Base-by-base conservation (phyloP, 306 rosid genomes). In the Lathyrus tuberosus region DNA sequence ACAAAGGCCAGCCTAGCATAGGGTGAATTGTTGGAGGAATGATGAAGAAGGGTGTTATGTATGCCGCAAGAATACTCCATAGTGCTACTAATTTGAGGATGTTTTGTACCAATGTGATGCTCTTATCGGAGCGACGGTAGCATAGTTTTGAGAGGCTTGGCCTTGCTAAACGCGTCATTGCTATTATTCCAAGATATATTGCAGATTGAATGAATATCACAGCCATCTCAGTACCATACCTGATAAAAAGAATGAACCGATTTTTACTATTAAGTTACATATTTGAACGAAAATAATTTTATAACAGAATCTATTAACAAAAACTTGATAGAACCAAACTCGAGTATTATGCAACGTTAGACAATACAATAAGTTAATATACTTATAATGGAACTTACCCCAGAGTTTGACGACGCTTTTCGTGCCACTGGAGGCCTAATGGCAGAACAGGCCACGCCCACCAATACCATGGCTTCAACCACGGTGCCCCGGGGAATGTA, bases 391-490 rank as follows among this genome's bases (percentile, higher is more conserved):
- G 47, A 63, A 10, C 81, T 76, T 78, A 94, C 97, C 99, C 99
- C 12, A 94, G 77, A 44, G 97, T 94, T 60, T 58, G 77, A n/a
- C 73, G 81, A 13, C 97, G 99, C 18, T 53, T 80, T 22, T 87
- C 79, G 14, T 94, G 97, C 99, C 99, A 94, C 12, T 88, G 84
- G 66, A 94, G 53, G 81, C 99, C 99, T 40, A 94, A 80, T 28
- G 99, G 99, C 17, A 94, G 82, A 10, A 94, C 91, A 38, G 99
- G 99, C 99, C 99, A 94, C 0, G 99, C 81, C 99, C 99, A 94
- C 99, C 99, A 94, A 67, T 94, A 94, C 97, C 99, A 94, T 5
- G 99, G 99, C 87, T 94, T 94, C 85, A 94, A 72, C 99, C 97
- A 94, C 0, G 91, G 74, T 8, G 99, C 99, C n/a, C 99, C 92